These are phyloP conservation scores for Metarhizium album DNA, from an alignment of 2,329 filamentous ascomycete genomes.

Conservation along the genomic window DNA sequence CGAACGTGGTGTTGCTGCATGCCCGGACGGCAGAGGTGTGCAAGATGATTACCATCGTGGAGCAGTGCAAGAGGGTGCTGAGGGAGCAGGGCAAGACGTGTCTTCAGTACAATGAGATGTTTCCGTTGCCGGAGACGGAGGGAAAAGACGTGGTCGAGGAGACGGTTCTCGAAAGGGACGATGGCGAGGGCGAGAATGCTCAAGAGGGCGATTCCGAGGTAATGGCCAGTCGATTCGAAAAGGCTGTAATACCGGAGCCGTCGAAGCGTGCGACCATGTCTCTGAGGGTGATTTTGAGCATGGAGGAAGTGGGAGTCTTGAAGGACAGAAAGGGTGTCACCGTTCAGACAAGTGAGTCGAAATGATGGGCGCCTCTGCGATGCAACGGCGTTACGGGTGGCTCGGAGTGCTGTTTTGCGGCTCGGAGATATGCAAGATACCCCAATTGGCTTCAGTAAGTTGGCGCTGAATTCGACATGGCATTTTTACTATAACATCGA, in stretches of 20 bases:
- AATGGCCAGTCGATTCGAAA: slow-evolving; percentile 45
- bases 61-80: slow-evolving; percentile 52
- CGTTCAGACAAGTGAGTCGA: slow-evolving; percentile 31
- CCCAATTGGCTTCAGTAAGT: not conserved
- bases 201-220: slow-evolving; percentile 43
- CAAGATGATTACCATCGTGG: slow-evolving; percentile 59
- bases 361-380: slow-evolving; percentile 1
- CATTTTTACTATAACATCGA: slow-evolving; percentile 1
- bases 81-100: slow-evolving; percentile 33
- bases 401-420: not conserved
- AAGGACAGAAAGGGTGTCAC: slow-evolving; percentile 35
- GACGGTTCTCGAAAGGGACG: slow-evolving; percentile 25
- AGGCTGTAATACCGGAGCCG: slow-evolving; percentile 36
- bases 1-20: slow-evolving; percentile 36
- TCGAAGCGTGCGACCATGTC: slow-evolving; percentile 37
- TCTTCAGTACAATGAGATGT: slow-evolving; percentile 48
- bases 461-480: not conserved
- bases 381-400: slow-evolving; percentile 1
- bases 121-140: slow-evolving; percentile 29
- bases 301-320: slow-evolving; percentile 42
- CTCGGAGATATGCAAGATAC: not conserved
- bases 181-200: slow-evolving; percentile 15
- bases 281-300: slow-evolving; percentile 50
- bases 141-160: slow-evolving; percentile 29
- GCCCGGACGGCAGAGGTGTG: slow-evolving; percentile 39